Evolutionary conservation across 2,329 filamentous ascomycete genomes (phyloP).

Genomic region (Dactylonectria macrodidyma): DNA sequence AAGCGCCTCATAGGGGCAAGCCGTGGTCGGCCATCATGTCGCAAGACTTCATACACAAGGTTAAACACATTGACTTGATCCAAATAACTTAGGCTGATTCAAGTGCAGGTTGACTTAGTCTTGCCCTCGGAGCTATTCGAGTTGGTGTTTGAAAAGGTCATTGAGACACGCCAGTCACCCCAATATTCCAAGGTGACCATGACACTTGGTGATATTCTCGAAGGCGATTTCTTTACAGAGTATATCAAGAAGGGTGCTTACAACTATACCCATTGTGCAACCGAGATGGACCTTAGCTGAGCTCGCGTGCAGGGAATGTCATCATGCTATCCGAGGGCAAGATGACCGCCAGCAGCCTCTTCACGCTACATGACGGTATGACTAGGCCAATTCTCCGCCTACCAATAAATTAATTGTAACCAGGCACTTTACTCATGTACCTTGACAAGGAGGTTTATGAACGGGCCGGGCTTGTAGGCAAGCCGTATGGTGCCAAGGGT

Average conservation of each 20-base stretch:
- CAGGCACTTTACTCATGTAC: conserved; percentile 81
- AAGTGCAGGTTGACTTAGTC: conserved; percentile 74
- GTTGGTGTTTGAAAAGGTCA: conserved; percentile 67
- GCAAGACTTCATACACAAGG: conserved; percentile 79
- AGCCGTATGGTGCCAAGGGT: conserved; percentile 72
- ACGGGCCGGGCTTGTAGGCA: conserved; percentile 83
- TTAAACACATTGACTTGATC: neutral
- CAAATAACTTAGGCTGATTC: conserved; percentile 2
- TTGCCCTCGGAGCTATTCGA: conserved; percentile 76
- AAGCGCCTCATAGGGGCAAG: conserved; percentile 79
- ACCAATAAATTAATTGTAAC: conserved; percentile 11
- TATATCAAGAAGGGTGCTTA: conserved; percentile 83
- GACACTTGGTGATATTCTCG: conserved; percentile 79
- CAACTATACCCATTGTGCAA: neutral
- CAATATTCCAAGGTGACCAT: conserved; percentile 80
- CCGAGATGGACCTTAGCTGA: neutral
- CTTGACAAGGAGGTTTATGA: conserved; percentile 89
- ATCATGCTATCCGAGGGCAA: conserved; percentile 88
- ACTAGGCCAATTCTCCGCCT: neutral
- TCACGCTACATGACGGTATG: conserved; percentile 78
- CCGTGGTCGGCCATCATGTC: conserved; percentile 80
- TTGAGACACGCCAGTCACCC: conserved; percentile 54
- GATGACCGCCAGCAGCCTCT: conserved; percentile 79
- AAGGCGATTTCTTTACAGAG: conserved; percentile 83
- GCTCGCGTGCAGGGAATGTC: conserved; percentile 73